Evolutionary conservation across 768 basidiomycete genomes (phyloP).

Genomic region (Tulasnella sp.): DNA sequence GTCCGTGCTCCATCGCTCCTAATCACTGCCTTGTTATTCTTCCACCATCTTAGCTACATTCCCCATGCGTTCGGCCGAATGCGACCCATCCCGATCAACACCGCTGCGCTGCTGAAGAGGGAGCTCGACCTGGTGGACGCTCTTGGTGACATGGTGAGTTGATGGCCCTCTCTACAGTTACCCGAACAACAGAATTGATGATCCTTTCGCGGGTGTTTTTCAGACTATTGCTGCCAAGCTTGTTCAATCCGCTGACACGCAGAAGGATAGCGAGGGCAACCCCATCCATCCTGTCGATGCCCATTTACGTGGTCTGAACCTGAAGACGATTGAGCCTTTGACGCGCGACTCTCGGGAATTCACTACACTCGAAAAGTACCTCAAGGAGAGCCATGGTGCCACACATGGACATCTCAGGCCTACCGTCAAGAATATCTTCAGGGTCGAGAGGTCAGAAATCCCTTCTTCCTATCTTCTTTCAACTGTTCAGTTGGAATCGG

Average conservation of each 20-base stretch:
- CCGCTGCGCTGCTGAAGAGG: conserved; percentile 33
- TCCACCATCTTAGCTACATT: conserved; percentile 35
- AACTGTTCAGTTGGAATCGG: neutral
- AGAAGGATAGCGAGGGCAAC: conserved; percentile 35
- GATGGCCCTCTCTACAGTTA: neutral
- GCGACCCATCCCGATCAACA: conserved; percentile 38
- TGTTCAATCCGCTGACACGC: conserved; percentile 32
- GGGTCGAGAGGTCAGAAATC: conserved; percentile 46
- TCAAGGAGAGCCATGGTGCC: conserved; percentile 43
- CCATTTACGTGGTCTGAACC: conserved; percentile 42
- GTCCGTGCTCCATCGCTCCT: neutral
- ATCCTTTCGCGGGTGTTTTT: neutral
- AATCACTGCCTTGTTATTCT: neutral
- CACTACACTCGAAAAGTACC: conserved; percentile 37
- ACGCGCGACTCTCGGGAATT: conserved; percentile 36
- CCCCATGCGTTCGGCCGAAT: conserved; percentile 49
- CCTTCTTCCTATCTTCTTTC: neutral
- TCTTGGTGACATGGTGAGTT: conserved; percentile 48
- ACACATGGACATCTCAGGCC: conserved; percentile 40
- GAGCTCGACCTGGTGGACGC: conserved; percentile 56
- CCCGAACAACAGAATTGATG: neutral
- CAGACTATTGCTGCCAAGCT: conserved; percentile 52
- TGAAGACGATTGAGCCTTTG: conserved; percentile 44
- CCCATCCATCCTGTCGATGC: conserved; percentile 47
- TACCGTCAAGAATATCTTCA: conserved; percentile 39